These are phyloP conservation scores for Porodaedalea pini DNA, from an alignment of 1,284 basidiomycete genomes.

Conservation along the genomic window DNA sequence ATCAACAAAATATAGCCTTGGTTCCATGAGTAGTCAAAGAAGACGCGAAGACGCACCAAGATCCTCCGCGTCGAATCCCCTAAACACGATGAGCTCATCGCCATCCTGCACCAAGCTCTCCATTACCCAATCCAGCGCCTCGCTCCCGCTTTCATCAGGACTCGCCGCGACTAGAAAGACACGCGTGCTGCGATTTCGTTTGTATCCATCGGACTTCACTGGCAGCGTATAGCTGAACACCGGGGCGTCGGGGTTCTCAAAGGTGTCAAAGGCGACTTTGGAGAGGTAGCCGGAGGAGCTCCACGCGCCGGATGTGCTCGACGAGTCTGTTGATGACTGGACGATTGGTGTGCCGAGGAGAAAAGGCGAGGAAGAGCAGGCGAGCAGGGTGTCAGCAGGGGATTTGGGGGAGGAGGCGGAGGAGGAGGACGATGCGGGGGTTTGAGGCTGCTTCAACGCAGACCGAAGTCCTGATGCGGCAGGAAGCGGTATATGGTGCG, in stretches of 20 bases:
- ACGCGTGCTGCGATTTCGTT: conserved; percentile 74
- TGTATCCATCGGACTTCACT: conserved; percentile 83
- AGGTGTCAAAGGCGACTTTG: conserved; percentile 84
- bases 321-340: conserved; percentile 12
- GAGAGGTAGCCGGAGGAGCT: conserved; percentile 60
- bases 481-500: conserved; percentile 18
- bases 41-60: conserved; percentile 46
- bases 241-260: conserved; percentile 38
- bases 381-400: conserved; percentile 20
- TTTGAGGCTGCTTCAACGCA: conserved; percentile 45
- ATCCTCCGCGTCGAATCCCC: conserved; percentile 86
- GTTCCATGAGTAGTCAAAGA: not conserved
- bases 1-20: not conserved
- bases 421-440: conserved; percentile 22
- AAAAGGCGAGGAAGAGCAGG: not conserved
- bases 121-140: conserved; percentile 88
- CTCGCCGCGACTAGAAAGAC: conserved; percentile 91
- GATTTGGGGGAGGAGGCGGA: conserved; percentile 23
- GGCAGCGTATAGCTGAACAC: conserved; percentile 64
- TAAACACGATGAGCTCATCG: conserved; percentile 90
- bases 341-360: conserved; percentile 4
- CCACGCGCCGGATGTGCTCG: not conserved
- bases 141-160: conserved; percentile 80
- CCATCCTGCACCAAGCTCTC: conserved; percentile 87
- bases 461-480: conserved; percentile 39